These are phyloP conservation scores for Sanghuangporus baumii DNA, from an alignment of 1,284 basidiomycete genomes.

Conservation along the genomic window DNA sequence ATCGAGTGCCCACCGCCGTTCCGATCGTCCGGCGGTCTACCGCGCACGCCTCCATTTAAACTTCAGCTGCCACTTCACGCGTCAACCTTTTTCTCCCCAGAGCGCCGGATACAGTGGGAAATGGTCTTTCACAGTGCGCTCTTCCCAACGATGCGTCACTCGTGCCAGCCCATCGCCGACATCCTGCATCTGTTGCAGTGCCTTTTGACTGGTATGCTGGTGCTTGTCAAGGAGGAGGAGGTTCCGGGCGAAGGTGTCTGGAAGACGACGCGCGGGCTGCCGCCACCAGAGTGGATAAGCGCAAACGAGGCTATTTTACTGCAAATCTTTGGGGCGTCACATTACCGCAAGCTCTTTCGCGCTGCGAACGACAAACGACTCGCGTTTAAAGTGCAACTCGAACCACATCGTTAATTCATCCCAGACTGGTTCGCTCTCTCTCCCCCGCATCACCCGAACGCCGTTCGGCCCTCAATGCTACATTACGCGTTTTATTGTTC, in stretches of 20 bases:
- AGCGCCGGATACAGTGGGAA: conserved; percentile 77
- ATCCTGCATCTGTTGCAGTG: conserved; percentile 74
- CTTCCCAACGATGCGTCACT: conserved; percentile 72
- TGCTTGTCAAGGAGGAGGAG: conserved; percentile 67
- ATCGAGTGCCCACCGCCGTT: conserved; percentile 72
- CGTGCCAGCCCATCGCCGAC: conserved; percentile 70
- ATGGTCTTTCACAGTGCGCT: conserved; percentile 83
- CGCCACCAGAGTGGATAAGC: conserved; percentile 67
- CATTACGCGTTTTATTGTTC: neutral
- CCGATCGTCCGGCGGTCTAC: conserved; percentile 66
- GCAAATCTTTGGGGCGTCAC: conserved; percentile 65
- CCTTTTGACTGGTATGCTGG: conserved; percentile 73
- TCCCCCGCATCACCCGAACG: neutral
- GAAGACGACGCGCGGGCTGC: conserved; percentile 71
- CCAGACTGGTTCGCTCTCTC: neutral
- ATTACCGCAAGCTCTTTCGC: conserved; percentile 63
- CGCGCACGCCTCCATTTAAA: conserved; percentile 65
- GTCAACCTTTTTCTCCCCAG: conserved; percentile 77
- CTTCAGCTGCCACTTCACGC: conserved; percentile 71
- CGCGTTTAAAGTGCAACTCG: conserved; percentile 53
- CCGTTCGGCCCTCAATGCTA: neutral
- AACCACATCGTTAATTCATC: neutral
- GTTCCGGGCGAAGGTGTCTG: conserved; percentile 53
- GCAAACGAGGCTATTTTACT: conserved; percentile 57
- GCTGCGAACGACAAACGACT: conserved; percentile 64